Conservation (phyloP, 2,329 filamentous ascomycete species). For the Trichoderma atroviride region DNA sequence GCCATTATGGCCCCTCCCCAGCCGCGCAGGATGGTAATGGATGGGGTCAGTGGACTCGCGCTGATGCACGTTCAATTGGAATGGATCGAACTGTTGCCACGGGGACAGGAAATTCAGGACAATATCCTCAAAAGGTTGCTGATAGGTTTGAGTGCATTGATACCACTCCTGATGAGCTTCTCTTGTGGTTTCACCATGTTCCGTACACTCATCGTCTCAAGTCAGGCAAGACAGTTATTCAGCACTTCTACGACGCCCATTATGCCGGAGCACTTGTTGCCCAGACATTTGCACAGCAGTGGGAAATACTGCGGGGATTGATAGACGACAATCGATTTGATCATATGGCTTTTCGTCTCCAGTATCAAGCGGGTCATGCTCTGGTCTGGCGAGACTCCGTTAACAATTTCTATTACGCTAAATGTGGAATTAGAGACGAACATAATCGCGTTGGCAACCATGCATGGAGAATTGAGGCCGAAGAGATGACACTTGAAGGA, state of each 20-base stretch:
- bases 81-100: slow-evolving; percentile 1
- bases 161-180: slow-evolving; percentile 2
- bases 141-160: neutral
- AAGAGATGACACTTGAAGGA: neutral
- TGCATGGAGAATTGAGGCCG: neutral
- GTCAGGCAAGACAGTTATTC: slow-evolving; percentile 1
- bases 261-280: neutral
- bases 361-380: slow-evolving; percentile 1
- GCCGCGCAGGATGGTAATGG: neutral
- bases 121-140: neutral
- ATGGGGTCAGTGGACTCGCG: slow-evolving; percentile 9
- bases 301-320: neutral
- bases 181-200: slow-evolving; percentile 1
- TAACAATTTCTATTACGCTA: slow-evolving; percentile 1
- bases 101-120: neutral
- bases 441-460: neutral
- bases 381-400: neutral
- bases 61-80: neutral
- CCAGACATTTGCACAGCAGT: neutral
- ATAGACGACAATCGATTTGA: neutral
- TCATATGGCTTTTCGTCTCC: neutral
- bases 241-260: neutral
- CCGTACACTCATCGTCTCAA: neutral
- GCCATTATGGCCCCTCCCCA: neutral
- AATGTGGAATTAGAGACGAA: neutral